Evolutionary conservation across 164 flowering plant species (phyloP).

Genomic region (Stephania cephalantha): DNA sequence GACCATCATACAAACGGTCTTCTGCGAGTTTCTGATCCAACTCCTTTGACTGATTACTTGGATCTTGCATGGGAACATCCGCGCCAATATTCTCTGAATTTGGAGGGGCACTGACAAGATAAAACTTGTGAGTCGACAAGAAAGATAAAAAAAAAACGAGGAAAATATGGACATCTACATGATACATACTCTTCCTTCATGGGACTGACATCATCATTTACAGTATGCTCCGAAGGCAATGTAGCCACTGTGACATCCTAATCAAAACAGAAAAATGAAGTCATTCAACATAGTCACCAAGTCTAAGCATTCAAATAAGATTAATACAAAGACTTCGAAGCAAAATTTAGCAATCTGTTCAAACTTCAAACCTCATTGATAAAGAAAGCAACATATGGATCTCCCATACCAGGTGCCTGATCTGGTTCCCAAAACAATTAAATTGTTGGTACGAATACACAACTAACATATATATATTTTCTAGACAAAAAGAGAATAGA

Average conservation of each 20-base stretch:
- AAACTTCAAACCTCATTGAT: conserved; percentile 60
- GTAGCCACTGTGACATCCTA: conserved; percentile 37
- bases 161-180: not conserved
- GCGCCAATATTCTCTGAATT: conserved; percentile 12
- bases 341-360: not conserved
- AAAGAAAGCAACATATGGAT: conserved; percentile 48
- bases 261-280: conserved; percentile 10
- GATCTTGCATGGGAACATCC: conserved; percentile 22
- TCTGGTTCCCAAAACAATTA: conserved; percentile 28
- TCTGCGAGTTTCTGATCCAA: conserved; percentile 14
- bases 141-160: not conserved
- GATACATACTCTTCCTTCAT: conserved; percentile 52
- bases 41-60: conserved; percentile 23
- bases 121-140: not conserved
- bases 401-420: conserved; percentile 41
- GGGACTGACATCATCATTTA: conserved; percentile 19
- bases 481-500: not conserved
- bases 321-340: not conserved
- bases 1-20: conserved; percentile 22
- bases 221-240: conserved; percentile 20
- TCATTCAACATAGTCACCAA: not conserved
- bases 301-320: not conserved
- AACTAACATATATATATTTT: not conserved
- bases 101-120: conserved; percentile 20
- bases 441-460: not conserved